Base-by-base conservation (phyloP, 176 grass and related monocot genomes). In the Melocanna baccifera region DNA sequence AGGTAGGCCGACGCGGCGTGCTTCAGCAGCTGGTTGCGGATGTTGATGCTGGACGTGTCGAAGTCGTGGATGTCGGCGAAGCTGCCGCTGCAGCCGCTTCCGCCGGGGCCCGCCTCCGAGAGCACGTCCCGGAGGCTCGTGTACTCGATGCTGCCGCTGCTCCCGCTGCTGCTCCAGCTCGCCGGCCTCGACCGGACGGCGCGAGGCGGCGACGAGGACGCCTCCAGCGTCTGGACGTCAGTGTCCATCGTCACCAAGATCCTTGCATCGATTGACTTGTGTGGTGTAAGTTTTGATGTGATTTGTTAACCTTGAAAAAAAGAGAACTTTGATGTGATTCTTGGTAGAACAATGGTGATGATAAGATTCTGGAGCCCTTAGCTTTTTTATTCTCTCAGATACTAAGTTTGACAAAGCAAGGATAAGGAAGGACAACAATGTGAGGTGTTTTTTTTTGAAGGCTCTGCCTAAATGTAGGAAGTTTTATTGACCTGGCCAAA, bases 1-100 rank as follows among this genome's bases (percentile, higher is more conserved):
- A 92, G 87, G 87, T 92, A 97, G 61, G 87, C 89, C 26, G 94
- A 90, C 45, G 84, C 88, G 29, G 90, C 92, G 48, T 94, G 87
- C 83, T 90, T 94, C 55, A 97, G 83, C 16, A 94, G 80, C 52
- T 87, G 85, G 85, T 97, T 90, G 76, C 83, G 66, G 69, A 94
- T 94, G 92, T 82, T 81, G 83, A 97, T 97, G 64, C 65, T 40
- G 36, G 91, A 88, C 2, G 79, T 73, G 83, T 94, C 71, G 58
- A 97, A 64, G 58, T 72, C 85, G 26, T 56, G 36, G 22, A 37
- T 32, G 47, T 78, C 62, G 22, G 43, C 52, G 58, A 42, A 64
- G 22, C 66, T 53, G n/a, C n/a, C n/a, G n/a, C n/a, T n/a, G n/a
- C n/a, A n/a, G 57, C 64, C 41, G 74, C 77, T 50, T 71, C 32